Conservation (phyloP, 805 yeast genomes). For the Teunomyces gatunensis region DNA sequence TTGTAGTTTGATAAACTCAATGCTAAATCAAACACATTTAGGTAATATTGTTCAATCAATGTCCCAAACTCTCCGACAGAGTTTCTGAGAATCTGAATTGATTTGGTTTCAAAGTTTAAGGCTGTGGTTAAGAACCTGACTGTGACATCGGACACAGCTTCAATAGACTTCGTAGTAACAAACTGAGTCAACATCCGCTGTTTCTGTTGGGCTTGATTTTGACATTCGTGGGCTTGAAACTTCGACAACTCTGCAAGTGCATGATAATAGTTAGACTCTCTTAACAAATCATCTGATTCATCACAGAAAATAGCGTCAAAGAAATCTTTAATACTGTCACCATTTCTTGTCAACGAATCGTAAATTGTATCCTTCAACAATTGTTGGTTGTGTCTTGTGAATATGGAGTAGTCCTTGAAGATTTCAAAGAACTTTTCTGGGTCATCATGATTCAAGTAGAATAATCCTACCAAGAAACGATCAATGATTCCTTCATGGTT, state of each 20-base stretch:
- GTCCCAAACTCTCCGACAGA: not conserved
- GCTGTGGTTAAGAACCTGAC: conserved; percentile 17
- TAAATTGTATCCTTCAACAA: not conserved
- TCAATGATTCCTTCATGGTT: conserved; percentile 17
- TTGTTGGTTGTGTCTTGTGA: conserved; percentile 8
- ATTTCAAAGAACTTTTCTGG: conserved; percentile 19
- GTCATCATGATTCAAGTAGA: conserved; percentile 29
- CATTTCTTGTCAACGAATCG: conserved; percentile 5
- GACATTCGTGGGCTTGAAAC: conserved; percentile 4
- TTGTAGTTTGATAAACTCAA: conserved; percentile 20
- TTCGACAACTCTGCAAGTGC: conserved; percentile 25
- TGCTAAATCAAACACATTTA: conserved; percentile 25
- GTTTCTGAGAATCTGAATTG: conserved; percentile 20
- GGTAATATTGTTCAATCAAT: conserved; percentile 13
- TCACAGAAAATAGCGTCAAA: conserved; percentile 18
- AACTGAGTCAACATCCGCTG: conserved; percentile 9
- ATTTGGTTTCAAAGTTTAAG: conserved; percentile 24
- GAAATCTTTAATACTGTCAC: conserved; percentile 17
- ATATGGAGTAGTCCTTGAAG: conserved; percentile 22
- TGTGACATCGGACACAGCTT: conserved; percentile 8
- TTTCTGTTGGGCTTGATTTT: conserved; percentile 1
- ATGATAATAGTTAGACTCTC: conserved; percentile 29
- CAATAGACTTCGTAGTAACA: conserved; percentile 3
- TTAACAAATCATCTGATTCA: conserved; percentile 9
- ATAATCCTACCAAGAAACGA: conserved; percentile 33